These are phyloP conservation scores for Athelia sp. DNA, from an alignment of 1,284 basidiomycete species.

Conservation along the genomic window DNA sequence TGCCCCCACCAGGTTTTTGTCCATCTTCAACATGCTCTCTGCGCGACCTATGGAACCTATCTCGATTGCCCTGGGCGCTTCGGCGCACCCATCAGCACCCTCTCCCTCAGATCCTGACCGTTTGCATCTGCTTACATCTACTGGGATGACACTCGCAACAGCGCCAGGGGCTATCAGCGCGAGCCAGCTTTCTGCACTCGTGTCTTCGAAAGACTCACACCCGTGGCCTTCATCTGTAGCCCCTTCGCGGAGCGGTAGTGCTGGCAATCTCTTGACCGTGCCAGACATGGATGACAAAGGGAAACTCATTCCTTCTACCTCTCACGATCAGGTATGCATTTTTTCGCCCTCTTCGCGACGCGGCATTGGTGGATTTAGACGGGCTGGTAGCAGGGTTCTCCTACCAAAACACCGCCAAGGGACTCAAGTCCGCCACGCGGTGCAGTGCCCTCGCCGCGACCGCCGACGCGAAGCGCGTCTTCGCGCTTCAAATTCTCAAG, in stretches of 20 bases:
- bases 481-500: slow-evolving; percentile 17
- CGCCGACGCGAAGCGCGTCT: slow-evolving; percentile 6
- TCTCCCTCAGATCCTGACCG: slow-evolving; percentile 17
- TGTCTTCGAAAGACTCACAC: not conserved
- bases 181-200: not conserved
- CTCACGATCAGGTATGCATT: slow-evolving; percentile 7
- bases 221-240: slow-evolving; percentile 4
- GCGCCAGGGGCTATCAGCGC: not conserved
- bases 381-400: not conserved
- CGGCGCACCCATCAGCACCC: slow-evolving; percentile 11
- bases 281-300: slow-evolving; percentile 13
- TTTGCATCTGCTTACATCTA: slow-evolving; percentile 6
- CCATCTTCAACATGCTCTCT: slow-evolving; percentile 34
- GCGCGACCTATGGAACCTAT: slow-evolving; percentile 34
- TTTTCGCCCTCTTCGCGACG: not conserved
- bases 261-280: slow-evolving; percentile 8
- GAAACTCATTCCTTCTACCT: slow-evolving; percentile 8
- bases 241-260: slow-evolving; percentile 1
- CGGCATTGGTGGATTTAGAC: no score
- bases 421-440: slow-evolving; percentile 1
- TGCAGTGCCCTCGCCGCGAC: slow-evolving; percentile 11
- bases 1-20: slow-evolving; percentile 1
- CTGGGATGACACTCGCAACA: not conserved
- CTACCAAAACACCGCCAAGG: not conserved
- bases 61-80: slow-evolving; percentile 9